A percentile compares a stretch with the other conserved stretches of the same genome.
phyloP scores from a whole-genome alignment of 108 stramenopile species.

The Bacterosira constricta region DNA sequence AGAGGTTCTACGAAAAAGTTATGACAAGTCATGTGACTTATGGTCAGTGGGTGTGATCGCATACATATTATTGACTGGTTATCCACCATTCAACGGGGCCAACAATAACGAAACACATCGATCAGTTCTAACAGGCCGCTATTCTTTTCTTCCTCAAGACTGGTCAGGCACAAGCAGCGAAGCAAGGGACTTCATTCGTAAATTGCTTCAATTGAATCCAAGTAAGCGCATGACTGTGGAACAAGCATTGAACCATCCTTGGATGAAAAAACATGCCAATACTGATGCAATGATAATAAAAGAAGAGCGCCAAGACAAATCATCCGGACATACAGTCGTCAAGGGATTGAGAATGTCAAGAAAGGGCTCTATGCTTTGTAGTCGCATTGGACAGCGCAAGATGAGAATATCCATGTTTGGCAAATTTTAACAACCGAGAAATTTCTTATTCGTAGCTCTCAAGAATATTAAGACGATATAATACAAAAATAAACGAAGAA shows the following conservation, averaged over 20 bases:
- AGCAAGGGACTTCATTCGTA: constrained; percentile 65
- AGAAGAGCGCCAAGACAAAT: no score
- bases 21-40: constrained; percentile 62
- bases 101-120: constrained; percentile 41
- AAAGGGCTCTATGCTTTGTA: no score
- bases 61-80: constrained; percentile 78
- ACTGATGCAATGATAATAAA: no score
- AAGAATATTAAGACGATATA: no score
- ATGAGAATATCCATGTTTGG: no score
- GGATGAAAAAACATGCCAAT: constrained; percentile 14
- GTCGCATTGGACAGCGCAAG: no score
- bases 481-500: no score
- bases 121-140: constrained; percentile 55
- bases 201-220: constrained; percentile 63
- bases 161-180: constrained; percentile 61
- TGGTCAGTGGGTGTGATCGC: constrained; percentile 81
- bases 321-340: no score
- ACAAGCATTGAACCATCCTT: constrained; percentile 78
- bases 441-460: no score
- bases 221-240: constrained; percentile 62
- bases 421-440: no score
- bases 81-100: constrained; percentile 81
- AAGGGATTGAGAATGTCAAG: no score
- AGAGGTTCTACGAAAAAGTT: constrained; percentile 58
- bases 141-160: constrained; percentile 68